Conservation (phyloP, 352 stramenopile species). For the Globisporangium radiosum region DNA sequence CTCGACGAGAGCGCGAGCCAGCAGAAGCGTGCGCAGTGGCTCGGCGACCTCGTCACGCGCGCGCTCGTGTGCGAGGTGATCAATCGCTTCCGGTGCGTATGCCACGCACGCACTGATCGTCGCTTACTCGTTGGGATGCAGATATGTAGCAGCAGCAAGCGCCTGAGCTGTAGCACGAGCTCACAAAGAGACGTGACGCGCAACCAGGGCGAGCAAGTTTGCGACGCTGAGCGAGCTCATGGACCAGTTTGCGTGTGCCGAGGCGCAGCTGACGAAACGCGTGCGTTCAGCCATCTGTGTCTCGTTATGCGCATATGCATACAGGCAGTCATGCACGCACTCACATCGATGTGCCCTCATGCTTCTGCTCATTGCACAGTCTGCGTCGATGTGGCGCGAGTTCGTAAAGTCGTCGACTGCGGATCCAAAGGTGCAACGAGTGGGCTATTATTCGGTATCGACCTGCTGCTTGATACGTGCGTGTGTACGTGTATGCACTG, state of each 20-base stretch:
- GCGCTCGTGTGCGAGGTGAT: conserved; percentile 60
- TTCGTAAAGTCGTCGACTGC: conserved; percentile 32
- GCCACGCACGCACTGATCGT: too few relatives aligned
- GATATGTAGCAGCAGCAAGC: not conserved
- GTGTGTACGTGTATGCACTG: not conserved
- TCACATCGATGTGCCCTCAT: not conserved
- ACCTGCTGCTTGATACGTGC: not conserved
- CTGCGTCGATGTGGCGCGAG: conserved; percentile 41
- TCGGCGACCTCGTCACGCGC: conserved; percentile 40
- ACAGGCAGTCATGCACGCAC: not conserved
- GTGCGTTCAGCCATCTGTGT: conserved; percentile 11
- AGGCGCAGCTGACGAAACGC: conserved; percentile 50
- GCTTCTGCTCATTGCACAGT: conserved; percentile 5
- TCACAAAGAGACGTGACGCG: too few relatives aligned
- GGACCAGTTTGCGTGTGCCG: conserved; percentile 49
- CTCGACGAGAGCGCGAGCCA: conserved; percentile 29
- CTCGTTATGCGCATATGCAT: not conserved
- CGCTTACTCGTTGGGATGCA: too few relatives aligned
- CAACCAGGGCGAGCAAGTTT: conserved; percentile 28
- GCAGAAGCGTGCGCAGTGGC: conserved; percentile 31
- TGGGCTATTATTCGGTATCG: not conserved
- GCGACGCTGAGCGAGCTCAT: conserved; percentile 37
- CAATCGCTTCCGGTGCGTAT: conserved; percentile 37
- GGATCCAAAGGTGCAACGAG: conserved; percentile 22
- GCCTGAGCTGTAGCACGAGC: too few relatives aligned